Evolutionary conservation across 202 grass and related monocot species (phyloP).

Genomic region (Cymbopogon flexuosus): DNA sequence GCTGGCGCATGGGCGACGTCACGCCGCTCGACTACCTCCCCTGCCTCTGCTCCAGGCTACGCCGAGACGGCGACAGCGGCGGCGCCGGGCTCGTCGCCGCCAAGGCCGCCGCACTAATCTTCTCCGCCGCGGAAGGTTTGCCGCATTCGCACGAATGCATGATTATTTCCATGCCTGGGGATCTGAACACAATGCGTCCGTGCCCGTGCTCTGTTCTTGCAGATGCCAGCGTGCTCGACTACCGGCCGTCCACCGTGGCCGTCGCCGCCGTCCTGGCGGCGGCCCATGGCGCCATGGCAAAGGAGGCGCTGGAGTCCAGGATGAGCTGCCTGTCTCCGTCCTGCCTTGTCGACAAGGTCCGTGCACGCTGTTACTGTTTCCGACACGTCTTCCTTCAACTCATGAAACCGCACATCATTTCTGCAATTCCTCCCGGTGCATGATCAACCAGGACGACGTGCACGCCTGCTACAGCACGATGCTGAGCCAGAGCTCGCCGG

Average conservation of each 20-base stretch:
- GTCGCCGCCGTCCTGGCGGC: slow-evolving; percentile 59
- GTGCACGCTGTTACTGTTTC: background rate
- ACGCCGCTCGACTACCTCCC: slow-evolving; percentile 74
- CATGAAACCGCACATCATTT: background rate
- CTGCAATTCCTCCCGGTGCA: background rate
- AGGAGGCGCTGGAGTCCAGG: slow-evolving; percentile 46
- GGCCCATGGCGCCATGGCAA: slow-evolving; percentile 44
- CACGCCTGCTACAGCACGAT: slow-evolving; percentile 67
- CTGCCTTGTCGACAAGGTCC: slow-evolving; percentile 51
- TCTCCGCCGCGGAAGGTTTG: slow-evolving; percentile 37
- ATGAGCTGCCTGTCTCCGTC: slow-evolving; percentile 42
- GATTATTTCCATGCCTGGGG: background rate
- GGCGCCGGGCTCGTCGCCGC: background rate
- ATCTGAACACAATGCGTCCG: background rate
- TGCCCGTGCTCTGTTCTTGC: slow-evolving; percentile 23
- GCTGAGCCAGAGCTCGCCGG: slow-evolving; percentile 16
- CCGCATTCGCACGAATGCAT: too few species aligned
- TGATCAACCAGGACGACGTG: slow-evolving; percentile 60
- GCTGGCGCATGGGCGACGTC: slow-evolving; percentile 59
- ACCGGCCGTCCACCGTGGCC: slow-evolving; percentile 68
- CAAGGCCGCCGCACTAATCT: slow-evolving; percentile 40
- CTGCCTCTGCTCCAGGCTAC: slow-evolving; percentile 49
- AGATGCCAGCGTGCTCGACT: slow-evolving; percentile 58
- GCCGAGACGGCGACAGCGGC: background rate
- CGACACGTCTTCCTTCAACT: background rate